Conservation (phyloP, 257 asterid genomes). For the Solanum etuberosum region DNA sequence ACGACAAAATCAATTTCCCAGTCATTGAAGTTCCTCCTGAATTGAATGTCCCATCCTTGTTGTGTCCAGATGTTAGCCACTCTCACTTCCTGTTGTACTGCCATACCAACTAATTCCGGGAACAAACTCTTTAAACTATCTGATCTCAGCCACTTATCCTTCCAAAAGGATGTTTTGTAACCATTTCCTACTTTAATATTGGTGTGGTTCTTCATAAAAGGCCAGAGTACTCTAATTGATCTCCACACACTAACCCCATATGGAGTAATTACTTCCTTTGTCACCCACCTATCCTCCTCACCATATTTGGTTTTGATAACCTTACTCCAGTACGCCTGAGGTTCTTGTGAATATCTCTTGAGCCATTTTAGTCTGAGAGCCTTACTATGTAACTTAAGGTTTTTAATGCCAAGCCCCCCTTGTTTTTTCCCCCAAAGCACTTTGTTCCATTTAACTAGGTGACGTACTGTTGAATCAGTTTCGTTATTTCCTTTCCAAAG, state of each 20-base stretch:
- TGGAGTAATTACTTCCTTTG: neutral
- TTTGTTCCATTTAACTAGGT: neutral
- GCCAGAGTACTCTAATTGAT: neutral
- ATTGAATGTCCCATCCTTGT: neutral
- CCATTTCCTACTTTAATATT: neutral
- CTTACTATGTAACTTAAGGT: neutral
- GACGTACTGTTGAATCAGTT: neutral
- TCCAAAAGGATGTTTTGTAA: neutral
- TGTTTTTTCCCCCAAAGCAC: neutral
- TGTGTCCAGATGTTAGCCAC: neutral
- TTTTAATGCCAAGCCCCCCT: neutral
- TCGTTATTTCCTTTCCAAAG: neutral
- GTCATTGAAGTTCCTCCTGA: neutral
- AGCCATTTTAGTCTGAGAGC: neutral
- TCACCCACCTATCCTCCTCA: neutral
- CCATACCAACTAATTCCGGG: neutral
- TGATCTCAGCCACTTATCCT: neutral
- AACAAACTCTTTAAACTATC: neutral
- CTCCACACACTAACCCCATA: neutral
- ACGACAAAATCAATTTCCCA: neutral
- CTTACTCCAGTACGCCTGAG: neutral
- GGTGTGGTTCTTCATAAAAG: neutral
- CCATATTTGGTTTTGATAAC: neutral
- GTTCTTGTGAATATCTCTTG: neutral
- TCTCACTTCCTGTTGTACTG: neutral